These are phyloP conservation scores for Mucor indicus DNA, from an alignment of 371 early-diverging fungal species.

Conservation along the genomic window DNA sequence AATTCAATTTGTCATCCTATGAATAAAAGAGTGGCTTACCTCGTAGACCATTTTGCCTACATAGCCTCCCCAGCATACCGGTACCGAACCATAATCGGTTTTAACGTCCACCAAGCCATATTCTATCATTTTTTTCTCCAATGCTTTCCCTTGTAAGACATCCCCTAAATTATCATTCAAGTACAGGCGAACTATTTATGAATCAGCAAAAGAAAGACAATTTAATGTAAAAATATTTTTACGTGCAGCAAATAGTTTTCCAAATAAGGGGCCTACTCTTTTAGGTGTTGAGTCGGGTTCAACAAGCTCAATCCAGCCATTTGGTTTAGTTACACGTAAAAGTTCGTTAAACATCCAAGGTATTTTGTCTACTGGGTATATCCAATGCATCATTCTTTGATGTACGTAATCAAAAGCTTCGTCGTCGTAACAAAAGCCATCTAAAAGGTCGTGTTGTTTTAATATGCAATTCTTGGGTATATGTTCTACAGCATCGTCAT, in stretches of 20 bases:
- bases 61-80: slow-evolving; percentile 44
- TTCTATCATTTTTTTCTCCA: slow-evolving; percentile 17
- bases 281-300: slow-evolving; percentile 20
- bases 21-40: too few species aligned
- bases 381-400: slow-evolving; percentile 29
- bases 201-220: too few species aligned
- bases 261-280: slow-evolving; percentile 16
- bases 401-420: slow-evolving; percentile 32
- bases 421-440: slow-evolving; percentile 15
- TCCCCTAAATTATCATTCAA: slow-evolving; percentile 5
- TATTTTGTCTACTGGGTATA: slow-evolving; percentile 23
- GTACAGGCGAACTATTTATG: too few species aligned
- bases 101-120: slow-evolving; percentile 23
- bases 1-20: too few species aligned
- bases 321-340: slow-evolving; percentile 28
- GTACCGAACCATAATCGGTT: slow-evolving; percentile 34
- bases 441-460: slow-evolving; percentile 16
- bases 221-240: too few species aligned
- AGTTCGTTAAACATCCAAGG: slow-evolving; percentile 20
- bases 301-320: slow-evolving; percentile 37
- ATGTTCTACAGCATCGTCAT: too few species aligned
- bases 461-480: slow-evolving; percentile 26
- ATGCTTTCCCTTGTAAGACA: slow-evolving; percentile 17
- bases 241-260: slow-evolving; percentile 5
- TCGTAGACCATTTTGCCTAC: slow-evolving; percentile 40